Conservation (phyloP, 176 grass and related monocot genomes). For the Aegilops umbellulata region DNA sequence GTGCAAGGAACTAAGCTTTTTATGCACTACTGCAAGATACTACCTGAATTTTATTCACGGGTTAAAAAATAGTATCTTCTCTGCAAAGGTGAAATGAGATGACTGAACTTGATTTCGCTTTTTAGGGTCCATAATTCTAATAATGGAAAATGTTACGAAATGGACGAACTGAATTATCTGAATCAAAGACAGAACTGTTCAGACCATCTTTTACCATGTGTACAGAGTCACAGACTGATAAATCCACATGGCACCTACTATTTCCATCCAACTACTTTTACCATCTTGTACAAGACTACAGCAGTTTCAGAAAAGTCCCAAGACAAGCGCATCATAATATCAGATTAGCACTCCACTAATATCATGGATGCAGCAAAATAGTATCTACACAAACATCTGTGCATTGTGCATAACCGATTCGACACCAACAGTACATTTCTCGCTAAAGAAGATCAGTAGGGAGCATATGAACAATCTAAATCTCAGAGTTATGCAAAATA, state of each 20-base stretch:
- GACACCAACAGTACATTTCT: background rate
- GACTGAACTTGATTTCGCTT: background rate
- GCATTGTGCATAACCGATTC: background rate
- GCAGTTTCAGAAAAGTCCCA: background rate
- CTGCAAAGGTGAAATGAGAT: background rate
- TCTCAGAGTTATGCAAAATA: too few relatives aligned
- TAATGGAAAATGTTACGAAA: background rate
- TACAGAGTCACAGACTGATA: background rate
- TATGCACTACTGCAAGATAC: background rate
- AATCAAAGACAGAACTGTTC: background rate
- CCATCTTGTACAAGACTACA: background rate
- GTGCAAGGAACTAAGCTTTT: background rate
- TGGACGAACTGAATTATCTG: background rate
- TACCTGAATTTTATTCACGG: background rate
- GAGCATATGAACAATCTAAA: too few relatives aligned
- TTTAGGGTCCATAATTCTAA: background rate
- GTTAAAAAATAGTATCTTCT: background rate
- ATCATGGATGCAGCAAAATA: background rate
- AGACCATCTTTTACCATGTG: background rate
- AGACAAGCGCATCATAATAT: background rate
- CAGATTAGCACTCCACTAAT: background rate
- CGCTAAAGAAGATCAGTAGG: background rate
- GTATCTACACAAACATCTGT: background rate
- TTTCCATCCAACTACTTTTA: background rate
- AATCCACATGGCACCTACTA: background rate